Percentiles rank a stretch among this genome's conserved stretches.
phyloP scores from a whole-genome alignment of 306 rosid species.

The Lablab purpureus region DNA sequence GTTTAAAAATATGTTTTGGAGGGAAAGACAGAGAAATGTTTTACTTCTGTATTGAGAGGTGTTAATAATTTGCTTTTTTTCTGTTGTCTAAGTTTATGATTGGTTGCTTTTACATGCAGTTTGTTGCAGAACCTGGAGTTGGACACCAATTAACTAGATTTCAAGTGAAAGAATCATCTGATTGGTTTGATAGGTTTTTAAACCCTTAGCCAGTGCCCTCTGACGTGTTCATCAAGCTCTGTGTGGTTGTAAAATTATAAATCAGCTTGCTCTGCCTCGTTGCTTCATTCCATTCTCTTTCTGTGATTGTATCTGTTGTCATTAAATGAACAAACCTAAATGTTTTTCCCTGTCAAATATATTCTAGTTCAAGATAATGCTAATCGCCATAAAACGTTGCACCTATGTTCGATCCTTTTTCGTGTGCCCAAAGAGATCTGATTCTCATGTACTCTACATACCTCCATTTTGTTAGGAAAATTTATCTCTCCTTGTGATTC shows the following conservation, averaged over 20 bases:
- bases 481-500: no score
- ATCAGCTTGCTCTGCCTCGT: conserved; percentile 8
- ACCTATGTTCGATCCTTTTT: no score
- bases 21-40: no score
- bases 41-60: no score
- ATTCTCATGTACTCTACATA: no score
- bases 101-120: conserved; percentile 55
- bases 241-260: conserved; percentile 8
- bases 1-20: no score
- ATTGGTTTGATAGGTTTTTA: conserved; percentile 81
- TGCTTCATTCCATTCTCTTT: conserved; percentile 21
- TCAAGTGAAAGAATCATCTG: conserved; percentile 73
- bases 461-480: no score
- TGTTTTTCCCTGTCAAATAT: background rate
- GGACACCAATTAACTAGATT: conserved; percentile 63
- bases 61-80: no score
- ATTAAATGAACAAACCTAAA: conserved; percentile 7
- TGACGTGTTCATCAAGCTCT: background rate
- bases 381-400: no score
- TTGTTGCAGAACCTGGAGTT: conserved; percentile 64
- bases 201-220: conserved; percentile 41
- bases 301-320: background rate
- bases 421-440: no score
- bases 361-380: background rate
- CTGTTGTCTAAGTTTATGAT: background rate